Base-by-base conservation (phyloP, 805 yeast genomes). In the Saccharomycopsis guyanensis region DNA sequence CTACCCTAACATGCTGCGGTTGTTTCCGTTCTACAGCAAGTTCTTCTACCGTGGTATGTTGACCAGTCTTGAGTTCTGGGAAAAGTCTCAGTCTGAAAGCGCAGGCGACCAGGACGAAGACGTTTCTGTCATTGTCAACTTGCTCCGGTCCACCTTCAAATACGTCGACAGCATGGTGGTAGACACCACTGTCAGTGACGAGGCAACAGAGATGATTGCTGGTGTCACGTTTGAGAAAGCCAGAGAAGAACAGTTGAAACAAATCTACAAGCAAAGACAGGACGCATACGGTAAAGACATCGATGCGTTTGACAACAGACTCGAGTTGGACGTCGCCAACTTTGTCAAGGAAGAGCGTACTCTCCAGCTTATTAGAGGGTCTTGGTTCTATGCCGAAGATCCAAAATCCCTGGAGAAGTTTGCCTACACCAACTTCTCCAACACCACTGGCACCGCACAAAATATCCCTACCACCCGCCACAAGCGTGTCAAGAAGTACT, bases 341-440 rank as follows among this genome's bases (percentile, higher is more conserved):
- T 84, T 83, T 59, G 87, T 86, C 13, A 74, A 75, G 47, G 88
- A 83, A 59, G 93, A 84, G 64, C 71, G 91, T 55, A 77, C 82
- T 39, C 62, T 83, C 47, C 80, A 78, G 57, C 63, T 86, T 41
- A 77, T 86, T 23, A 78, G 74, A 56, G 95, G 95, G 1, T 73
- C 84, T 2, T 86, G 95, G 95, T 89, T 83, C 12, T 82, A 70
- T 57, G 72, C 80, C 1, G 82, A 79, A 32, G 66, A 71, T 43
- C 87, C 83, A 18, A 51, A 45, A 27, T 18, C 27, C 10, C 10
- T 13, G 4, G 47, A 37, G 12, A 47, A 43, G 62, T 10, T 50
- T 52, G 47, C 42, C 42, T 50, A 15, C 13, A 18, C 20, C 38
- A 37, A 37, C 22, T 13, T n/a, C 16, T 8, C 8, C 35, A 42